Conservation (phyloP, 257 asterid genomes). For the Lantana camara region DNA sequence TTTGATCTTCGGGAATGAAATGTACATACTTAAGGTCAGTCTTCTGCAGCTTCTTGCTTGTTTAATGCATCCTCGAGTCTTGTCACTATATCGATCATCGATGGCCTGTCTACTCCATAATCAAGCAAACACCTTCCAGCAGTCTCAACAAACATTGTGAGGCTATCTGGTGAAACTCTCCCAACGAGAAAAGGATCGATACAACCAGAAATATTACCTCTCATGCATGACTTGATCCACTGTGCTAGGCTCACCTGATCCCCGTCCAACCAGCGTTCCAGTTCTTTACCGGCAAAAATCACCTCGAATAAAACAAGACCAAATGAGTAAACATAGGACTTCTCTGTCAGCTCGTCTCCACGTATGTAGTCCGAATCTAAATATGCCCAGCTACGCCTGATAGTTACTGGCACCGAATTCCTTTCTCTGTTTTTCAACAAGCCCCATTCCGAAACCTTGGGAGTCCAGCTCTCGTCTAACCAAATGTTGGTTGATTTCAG, state of each 20-base stretch:
- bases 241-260: constrained; percentile 60
- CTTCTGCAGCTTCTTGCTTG: constrained; percentile 59
- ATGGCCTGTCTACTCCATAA: constrained; percentile 52
- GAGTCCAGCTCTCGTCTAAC: constrained; percentile 56
- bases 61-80: constrained; percentile 57
- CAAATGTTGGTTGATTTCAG: constrained; percentile 61
- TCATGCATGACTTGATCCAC: constrained; percentile 60
- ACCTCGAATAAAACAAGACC: constrained; percentile 62
- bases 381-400: constrained; percentile 35
- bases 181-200: constrained; percentile 58
- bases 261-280: constrained; percentile 53
- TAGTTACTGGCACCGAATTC: constrained; percentile 23
- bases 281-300: constrained; percentile 49
- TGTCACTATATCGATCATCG: constrained; percentile 48
- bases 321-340: constrained; percentile 55
- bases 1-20: not conserved
- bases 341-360: constrained; percentile 44
- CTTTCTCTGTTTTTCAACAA: constrained; percentile 38
- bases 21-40: constrained; percentile 11
- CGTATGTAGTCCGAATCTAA: constrained; percentile 64
- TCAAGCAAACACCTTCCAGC: constrained; percentile 62
- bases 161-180: constrained; percentile 53
- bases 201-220: constrained; percentile 37
- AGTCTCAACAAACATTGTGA: constrained; percentile 46
- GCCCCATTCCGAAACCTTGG: constrained; percentile 60